Base-by-base conservation (phyloP, 2,329 filamentous ascomycete genomes). In the Diaporthe sp. region DNA sequence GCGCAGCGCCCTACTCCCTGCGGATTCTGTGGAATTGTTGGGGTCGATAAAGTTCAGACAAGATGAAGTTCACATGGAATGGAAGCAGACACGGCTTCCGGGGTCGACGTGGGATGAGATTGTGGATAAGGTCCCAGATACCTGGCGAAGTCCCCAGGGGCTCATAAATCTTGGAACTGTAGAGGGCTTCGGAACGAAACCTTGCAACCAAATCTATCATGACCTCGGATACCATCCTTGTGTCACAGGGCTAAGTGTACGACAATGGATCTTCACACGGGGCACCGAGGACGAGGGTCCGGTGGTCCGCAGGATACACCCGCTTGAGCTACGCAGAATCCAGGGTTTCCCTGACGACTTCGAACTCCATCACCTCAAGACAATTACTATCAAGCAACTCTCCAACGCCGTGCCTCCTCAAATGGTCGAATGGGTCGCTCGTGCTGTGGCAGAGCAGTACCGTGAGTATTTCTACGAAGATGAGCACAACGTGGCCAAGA, bases 31-130 rank as follows among this genome's bases (percentile, higher is more conserved):
- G 12, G 42, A 67, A 4, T 8, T 67, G 17, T 10, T 1, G 17
- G 2, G 5, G 6, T 22, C 3, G 9, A 49, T 0, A 3, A 62
- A 34, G 13, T 5, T 31, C 10, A 15, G n/a, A 34, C 3, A 4
- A 8, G 25, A n/a, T 9, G 28, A 67, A 1, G 8, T 34, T 7
- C 5, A 2, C 3, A 8, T 49, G 1, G 8, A 34, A 37, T 49
- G 28, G 42, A 49, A 2, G 19, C n/a, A 15, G 17, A n/a, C 0
- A 25, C 4, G 1, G 4, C 3, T 2, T 4, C 15, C 25, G 13
- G 4, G 5, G 5, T 2, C 25, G 4, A 2, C 25, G 22, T 49
- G 42, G 61, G 19, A 22, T 17, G 25, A 46, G 5, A 9, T 34
- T 15, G 10, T 34, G 9, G 61, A n/a, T 28, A 5, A 34, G 4